Evolutionary conservation across 495 filamentous ascomycete species (phyloP), one percentile per base, ranked within the genome.

Genomic region (Aspergillus indologenus): DNA sequence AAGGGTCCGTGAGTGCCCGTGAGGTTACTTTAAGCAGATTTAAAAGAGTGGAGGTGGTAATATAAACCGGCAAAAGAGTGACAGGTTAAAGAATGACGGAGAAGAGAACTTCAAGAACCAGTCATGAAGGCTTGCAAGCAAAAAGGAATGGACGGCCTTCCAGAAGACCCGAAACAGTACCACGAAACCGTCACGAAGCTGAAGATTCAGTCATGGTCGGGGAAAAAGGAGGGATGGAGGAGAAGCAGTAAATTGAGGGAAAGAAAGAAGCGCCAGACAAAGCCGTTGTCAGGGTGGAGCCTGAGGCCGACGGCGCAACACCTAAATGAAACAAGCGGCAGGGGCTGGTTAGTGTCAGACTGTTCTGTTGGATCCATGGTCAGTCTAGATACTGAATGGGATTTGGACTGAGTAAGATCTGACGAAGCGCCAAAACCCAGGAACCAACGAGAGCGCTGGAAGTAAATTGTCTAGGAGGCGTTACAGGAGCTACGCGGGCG

Each of bases 141-240:
- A n/a, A 70, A 80, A 76, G 46, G 73, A 77, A 70, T 65, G 77
- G 74, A 79, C 71, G 65, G 73, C 74, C 74, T 80, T 79, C 78
- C 76, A 73, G 75, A 80, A 75, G 73, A 65, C 76, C 63, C 50
- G 68, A 59, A 60, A 50, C 62, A 69, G 59, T 55, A 54, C 49
- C 21, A 59, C 54, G 54, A 60, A 52, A 60, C 62, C 61, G 49
- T 48, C 51, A 57, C 26, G 53, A 34, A 54, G 58, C 53, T 51
- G 51, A 20, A 62, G 56, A 51, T n/a, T 19, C 54, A 50, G 49
- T 53, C 58, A 45, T 55, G 43, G 29, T 54, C 14, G 57, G 57
- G 43, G 31, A 55, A 56, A 53, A 59, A 51, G 57, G 54, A 55
- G 50, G 42, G 50, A 29, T 58, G 59, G 45, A 64, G 56, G 58